Base-by-base conservation (phyloP, 1,139 yeast species). In the Pichia sp. region DNA sequence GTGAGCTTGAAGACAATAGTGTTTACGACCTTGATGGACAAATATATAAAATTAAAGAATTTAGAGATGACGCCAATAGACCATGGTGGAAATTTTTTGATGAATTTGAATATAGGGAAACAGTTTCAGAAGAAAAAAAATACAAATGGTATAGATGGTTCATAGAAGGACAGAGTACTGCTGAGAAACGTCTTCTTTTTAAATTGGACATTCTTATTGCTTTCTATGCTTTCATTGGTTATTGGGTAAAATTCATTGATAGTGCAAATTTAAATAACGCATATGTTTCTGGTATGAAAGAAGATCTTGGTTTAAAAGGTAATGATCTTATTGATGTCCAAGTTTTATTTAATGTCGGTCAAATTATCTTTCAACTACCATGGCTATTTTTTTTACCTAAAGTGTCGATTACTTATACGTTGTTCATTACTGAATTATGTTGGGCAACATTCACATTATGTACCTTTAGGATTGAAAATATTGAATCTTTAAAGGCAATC, bases 181-280 rank as follows among this genome's bases (percentile, higher is more conserved):
- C 40, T 3, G 79, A 79, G 68, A 63, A 74, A 56, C 67, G 62
- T 45, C 67, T 84, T 43, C 67, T 85, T 41, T 62, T 76, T 60
- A 85, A 85, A 60, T 65, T 85, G 41, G 94, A 85, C 59, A 46
- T 82, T 4, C 56, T 81, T 34, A 67, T 84, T 53, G 76, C 84
- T 2, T 65, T 79, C 68, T 82, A 79, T 61, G n/a, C 57, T 77
- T 70, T 82, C 56, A 66, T 80, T 66, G 78, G 82, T 46, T 83
- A 81, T 63, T 84, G 87, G 85, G 81, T 81, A 45, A 83, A 83
- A 60, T 80, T 79, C 50, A 67, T 84, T 45, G 90, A 84, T 62
- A 75, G 75, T 50, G 71, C 80, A 42, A 78, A 76, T 58, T 68
- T 79, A 45, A 76, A 78, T 48, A 81, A 79, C 60, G 88, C 89